A percentile compares a stretch with the other conserved stretches of the same genome.
Conservation (phyloP, 1,284 basidiomycete species). For the Ganoderma lucidum region DNA sequence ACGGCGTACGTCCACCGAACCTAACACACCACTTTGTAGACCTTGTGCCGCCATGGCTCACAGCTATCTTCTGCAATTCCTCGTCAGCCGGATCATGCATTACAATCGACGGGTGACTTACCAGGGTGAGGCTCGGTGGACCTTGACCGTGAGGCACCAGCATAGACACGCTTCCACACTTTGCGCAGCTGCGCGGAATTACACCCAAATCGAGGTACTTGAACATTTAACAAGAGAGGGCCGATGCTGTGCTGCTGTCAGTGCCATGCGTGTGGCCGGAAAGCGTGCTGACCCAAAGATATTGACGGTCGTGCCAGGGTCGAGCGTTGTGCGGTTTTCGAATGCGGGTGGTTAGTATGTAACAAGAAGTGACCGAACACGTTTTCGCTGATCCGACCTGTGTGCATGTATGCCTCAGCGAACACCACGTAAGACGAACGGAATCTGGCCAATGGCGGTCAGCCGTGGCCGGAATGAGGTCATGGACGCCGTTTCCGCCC, state of each 20-base stretch:
- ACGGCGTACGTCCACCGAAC: background rate
- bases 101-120: no score
- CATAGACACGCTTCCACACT: background rate
- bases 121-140: no score
- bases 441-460: background rate
- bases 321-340: background rate
- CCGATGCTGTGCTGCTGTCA: no score
- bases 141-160: background rate
- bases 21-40: background rate
- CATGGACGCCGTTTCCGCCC: background rate
- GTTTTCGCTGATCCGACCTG: background rate
- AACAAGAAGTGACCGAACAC: background rate
- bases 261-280: background rate
- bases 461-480: background rate
- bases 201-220: background rate
- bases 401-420: background rate
- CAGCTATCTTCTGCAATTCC: no score
- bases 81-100: no score
- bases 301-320: background rate
- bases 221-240: no score
- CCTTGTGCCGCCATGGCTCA: no score
- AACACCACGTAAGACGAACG: background rate
- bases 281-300: background rate
- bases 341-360: background rate
- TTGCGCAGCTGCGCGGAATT: no score